A percentile compares a stretch with the other conserved stretches of the same genome.
Conservation (phyloP, 805 yeast species). For the Yamadazyma sp. region DNA sequence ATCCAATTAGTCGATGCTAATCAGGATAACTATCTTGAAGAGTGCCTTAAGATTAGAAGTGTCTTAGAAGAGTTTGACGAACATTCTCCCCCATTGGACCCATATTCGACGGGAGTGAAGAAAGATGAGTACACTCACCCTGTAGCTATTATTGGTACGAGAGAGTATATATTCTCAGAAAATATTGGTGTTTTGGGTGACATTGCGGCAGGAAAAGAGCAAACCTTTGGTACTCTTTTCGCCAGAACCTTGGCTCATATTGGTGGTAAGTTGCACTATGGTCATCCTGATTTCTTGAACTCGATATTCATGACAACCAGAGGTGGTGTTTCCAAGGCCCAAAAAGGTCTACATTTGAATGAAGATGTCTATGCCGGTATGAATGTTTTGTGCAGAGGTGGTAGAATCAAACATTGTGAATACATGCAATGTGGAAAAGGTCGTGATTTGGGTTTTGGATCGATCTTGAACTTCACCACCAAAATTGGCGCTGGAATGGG, state of each 20-base stretch:
- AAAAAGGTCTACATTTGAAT: conserved; percentile 79
- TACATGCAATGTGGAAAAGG: conserved; percentile 91
- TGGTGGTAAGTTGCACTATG: conserved; percentile 85
- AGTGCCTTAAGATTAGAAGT: conserved; percentile 79
- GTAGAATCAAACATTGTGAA: conserved; percentile 84
- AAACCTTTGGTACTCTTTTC: conserved; percentile 81
- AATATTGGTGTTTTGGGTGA: conserved; percentile 84
- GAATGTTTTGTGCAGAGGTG: conserved; percentile 81
- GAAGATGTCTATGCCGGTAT: conserved; percentile 90
- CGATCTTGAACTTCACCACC: conserved; percentile 80
- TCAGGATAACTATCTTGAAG: conserved; percentile 84
- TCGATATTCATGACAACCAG: conserved; percentile 76
- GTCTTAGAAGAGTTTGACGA: conserved; percentile 84
- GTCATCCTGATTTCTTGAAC: conserved; percentile 85
- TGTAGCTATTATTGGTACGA: conserved; percentile 83
- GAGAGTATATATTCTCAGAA: conserved; percentile 86
- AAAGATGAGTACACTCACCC: conserved; percentile 37
- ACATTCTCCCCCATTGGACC: conserved; percentile 46
- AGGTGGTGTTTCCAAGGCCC: conserved; percentile 88
- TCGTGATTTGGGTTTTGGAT: conserved; percentile 84
- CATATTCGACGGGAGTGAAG: conserved; percentile 22
- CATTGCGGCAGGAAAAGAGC: conserved; percentile 90
- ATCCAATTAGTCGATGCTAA: conserved; percentile 83
- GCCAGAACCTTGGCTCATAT: conserved; percentile 82
- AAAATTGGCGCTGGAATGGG: conserved; percentile 95